Conservation (phyloP, 2,329 filamentous ascomycete genomes). For the Phialophora macrospora region DNA sequence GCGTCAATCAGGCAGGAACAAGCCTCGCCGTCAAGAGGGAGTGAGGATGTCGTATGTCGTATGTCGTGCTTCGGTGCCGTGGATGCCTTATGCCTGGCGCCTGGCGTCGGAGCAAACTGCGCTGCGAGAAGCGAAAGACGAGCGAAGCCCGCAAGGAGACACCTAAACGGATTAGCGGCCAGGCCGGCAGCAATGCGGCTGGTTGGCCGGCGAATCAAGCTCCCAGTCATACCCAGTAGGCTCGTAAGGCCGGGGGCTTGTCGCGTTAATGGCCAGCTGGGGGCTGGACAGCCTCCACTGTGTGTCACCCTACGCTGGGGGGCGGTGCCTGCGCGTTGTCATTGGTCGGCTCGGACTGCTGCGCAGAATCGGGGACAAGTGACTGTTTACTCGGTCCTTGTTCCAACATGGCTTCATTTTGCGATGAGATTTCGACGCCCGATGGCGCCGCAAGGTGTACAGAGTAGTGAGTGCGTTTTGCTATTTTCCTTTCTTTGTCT, state of each 20-base stretch:
- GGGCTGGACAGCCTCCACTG: background rate
- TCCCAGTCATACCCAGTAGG: too few species aligned
- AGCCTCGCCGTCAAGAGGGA: background rate
- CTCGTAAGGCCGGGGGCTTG: background rate
- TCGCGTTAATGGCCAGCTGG: too few species aligned
- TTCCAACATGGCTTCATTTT: background rate
- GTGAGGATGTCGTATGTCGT: background rate
- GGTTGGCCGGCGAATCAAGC: background rate
- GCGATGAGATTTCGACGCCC: background rate
- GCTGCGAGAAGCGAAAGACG: conserved; percentile 2
- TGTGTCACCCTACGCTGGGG: background rate
- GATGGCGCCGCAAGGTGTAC: background rate
- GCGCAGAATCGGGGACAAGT: conserved; percentile 2
- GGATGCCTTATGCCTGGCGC: background rate
- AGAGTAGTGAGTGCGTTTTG: background rate
- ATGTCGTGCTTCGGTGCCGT: background rate
- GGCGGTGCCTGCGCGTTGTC: conserved; percentile 3
- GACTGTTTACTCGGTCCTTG: background rate
- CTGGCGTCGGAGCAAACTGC: background rate
- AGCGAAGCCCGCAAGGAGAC: conserved; percentile 1
- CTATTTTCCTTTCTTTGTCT: background rate
- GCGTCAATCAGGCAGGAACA: background rate
- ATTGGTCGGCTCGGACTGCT: conserved; percentile 6
- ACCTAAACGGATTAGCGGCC: conserved; percentile 13
- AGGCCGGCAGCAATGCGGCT: background rate